Conservation (phyloP, 257 asterid species). For the Linderniella brevidens region DNA sequence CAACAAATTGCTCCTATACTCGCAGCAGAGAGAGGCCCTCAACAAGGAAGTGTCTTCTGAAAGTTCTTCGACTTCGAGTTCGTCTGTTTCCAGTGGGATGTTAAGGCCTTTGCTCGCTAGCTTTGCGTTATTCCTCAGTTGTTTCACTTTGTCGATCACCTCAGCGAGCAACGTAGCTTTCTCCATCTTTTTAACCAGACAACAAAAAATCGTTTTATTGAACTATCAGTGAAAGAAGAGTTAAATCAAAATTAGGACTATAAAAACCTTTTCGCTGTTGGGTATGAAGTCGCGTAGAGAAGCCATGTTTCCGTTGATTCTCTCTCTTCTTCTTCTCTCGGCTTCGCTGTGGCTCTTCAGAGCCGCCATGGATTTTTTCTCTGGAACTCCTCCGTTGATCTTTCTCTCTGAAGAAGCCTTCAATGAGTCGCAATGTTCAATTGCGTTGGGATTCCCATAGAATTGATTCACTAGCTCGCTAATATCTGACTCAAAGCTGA, state of each 20-base stretch:
- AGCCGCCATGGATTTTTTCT: neutral
- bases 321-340: conserved; percentile 6
- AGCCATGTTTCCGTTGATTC: conserved; percentile 3
- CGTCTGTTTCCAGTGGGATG: conserved; percentile 42
- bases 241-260: no score
- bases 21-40: conserved; percentile 41
- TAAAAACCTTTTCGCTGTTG: conserved; percentile 1
- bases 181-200: conserved; percentile 26
- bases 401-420: neutral
- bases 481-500: no score
- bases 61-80: conserved; percentile 27
- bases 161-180: conserved; percentile 43
- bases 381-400: neutral
- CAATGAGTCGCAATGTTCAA: neutral
- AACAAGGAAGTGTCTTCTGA: conserved; percentile 11
- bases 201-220: neutral
- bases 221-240: no score
- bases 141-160: conserved; percentile 35
- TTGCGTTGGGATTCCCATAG: no score
- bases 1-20: conserved; percentile 26
- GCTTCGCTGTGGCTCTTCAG: conserved; percentile 8
- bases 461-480: no score
- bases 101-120: conserved; percentile 22
- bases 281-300: neutral
- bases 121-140: conserved; percentile 23